Evolutionary conservation across 306 rosid species (phyloP).

Genomic region (Astragalus glycyphyllos): DNA sequence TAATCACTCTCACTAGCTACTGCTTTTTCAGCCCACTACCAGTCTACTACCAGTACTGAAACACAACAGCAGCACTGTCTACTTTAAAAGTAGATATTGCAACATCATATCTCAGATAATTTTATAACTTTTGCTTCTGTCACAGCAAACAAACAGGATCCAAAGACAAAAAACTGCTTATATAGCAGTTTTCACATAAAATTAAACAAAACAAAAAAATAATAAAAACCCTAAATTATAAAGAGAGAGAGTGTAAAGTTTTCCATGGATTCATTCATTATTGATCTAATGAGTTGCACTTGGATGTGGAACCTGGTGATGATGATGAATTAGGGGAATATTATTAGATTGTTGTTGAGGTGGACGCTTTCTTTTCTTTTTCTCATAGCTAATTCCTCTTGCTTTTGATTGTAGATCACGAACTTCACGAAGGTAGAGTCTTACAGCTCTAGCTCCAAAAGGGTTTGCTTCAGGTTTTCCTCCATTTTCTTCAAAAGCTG

Average conservation of each 20-base stretch:
- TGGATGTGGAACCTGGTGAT: conserved; percentile 46
- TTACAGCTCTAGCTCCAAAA: conserved; percentile 91
- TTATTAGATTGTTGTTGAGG: conserved; percentile 36
- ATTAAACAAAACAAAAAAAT: not conserved
- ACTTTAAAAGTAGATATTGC: conserved; percentile 50
- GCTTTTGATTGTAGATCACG: conserved; percentile 98
- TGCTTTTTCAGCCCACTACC: conserved; percentile 57
- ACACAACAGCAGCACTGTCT: conserved; percentile 41
- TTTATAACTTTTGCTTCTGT: conserved; percentile 53
- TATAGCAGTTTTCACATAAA: conserved; percentile 40
- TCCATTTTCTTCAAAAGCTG: conserved; percentile 96
- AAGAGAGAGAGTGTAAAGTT: not conserved
- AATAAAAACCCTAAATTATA: conserved; percentile 47
- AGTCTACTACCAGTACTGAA: conserved; percentile 49
- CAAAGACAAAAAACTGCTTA: conserved; percentile 52
- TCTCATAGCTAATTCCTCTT: conserved; percentile 95
- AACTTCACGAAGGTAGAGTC: conserved; percentile 96
- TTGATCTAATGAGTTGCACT: conserved; percentile 54
- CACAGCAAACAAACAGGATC: conserved; percentile 52
- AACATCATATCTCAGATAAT: conserved; percentile 49
- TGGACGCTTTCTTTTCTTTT: conserved; percentile 94
- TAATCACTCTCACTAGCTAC: conserved; percentile 36
- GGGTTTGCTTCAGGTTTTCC: conserved; percentile 97
- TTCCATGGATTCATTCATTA: too few relatives aligned
- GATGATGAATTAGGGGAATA: too few relatives aligned